Evolutionary conservation across 169 alveolate species (phyloP).

Genomic region (Plasmodium blacklocki): DNA sequence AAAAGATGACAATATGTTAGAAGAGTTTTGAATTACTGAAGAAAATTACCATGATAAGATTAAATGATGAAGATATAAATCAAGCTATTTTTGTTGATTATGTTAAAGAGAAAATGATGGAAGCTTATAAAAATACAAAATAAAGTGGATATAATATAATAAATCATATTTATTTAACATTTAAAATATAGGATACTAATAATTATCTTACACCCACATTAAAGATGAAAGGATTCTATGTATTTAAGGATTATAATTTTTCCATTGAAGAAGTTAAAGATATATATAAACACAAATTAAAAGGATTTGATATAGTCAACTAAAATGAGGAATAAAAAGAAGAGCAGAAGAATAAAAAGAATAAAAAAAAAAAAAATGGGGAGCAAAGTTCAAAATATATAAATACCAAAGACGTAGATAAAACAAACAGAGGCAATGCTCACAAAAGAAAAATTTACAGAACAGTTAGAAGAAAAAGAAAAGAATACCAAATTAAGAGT

Average conservation of each 20-base stretch:
- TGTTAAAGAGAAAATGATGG: conserved; percentile 32
- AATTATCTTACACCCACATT: conserved; percentile 60
- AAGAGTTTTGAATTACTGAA: not conserved
- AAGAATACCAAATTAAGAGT: too few relatives aligned
- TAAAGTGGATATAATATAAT: conserved; percentile 19
- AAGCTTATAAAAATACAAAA: conserved; percentile 26
- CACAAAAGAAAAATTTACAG: too few relatives aligned
- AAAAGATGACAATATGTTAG: conserved; percentile 14
- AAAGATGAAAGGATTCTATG: conserved; percentile 31
- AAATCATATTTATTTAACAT: conserved; percentile 29
- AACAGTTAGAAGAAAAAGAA: too few relatives aligned
- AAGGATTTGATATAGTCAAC: too few relatives aligned
- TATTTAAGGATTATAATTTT: conserved; percentile 31
- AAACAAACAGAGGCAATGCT: too few relatives aligned
- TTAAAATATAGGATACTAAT: conserved; percentile 29
- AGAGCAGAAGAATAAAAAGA: too few relatives aligned
- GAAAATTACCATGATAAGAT: not conserved
- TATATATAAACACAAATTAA: too few relatives aligned
- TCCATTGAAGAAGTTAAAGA: conserved; percentile 21
- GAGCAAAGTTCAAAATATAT: too few relatives aligned
- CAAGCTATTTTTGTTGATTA: conserved; percentile 8
- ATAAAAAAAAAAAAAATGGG: too few relatives aligned
- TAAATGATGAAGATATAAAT: conserved; percentile 12
- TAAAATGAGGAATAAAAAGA: too few relatives aligned
- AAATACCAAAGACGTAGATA: too few relatives aligned